Evolutionary conservation across 345 rosid genomes (phyloP), one percentile per base, ranked within the genome.

Genomic region (Corchorus capsularis): DNA sequence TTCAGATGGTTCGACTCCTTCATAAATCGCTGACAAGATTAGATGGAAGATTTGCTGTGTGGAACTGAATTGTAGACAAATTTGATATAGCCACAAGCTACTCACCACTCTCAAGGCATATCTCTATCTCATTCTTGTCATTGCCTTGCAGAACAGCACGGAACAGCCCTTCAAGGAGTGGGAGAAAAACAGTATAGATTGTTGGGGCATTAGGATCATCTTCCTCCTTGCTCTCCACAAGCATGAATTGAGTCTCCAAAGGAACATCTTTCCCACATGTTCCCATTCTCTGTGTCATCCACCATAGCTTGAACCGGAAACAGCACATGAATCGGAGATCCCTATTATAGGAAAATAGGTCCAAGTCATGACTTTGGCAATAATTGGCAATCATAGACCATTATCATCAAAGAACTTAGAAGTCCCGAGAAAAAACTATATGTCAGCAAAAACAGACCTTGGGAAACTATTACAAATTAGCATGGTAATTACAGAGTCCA

Each of bases 261-360:
- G 98, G 99, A 73, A 96, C 81, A 13, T 96, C 99, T 84, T 80
- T 92, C 57, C 99, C 99, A 81, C 87, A 86, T 32, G 69, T 88
- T 63, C 98, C 99, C 98, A 92, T 93, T 70, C 98, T 92, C 82
- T 93, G 99, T n/a, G 98, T 93, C 99, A 96, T 96, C 99, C 99
- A 96, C 99, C 99, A 93, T 70, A 93, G 83, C 72, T 96, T 96
- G 87, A 96, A 96, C 17, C 99, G 96, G 89, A 96, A 96, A 69
- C 89, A 89, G 52, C 97, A 90, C 93, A 93, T 72, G 50, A 93
- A 91, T 13, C 91, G 92, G 41, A 90, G 89, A 80, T 86, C 97
- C 89, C 99, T 96, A 84, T 53, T n/a, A 75, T 17, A 75, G 71
- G 73, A 82, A 50, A 6, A 6, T 66, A 39, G 34, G 16, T 22